Evolutionary conservation across 495 filamentous ascomycete species (phyloP), one percentile per base, ranked within the genome.

Genomic region (Viridothelium virens): DNA sequence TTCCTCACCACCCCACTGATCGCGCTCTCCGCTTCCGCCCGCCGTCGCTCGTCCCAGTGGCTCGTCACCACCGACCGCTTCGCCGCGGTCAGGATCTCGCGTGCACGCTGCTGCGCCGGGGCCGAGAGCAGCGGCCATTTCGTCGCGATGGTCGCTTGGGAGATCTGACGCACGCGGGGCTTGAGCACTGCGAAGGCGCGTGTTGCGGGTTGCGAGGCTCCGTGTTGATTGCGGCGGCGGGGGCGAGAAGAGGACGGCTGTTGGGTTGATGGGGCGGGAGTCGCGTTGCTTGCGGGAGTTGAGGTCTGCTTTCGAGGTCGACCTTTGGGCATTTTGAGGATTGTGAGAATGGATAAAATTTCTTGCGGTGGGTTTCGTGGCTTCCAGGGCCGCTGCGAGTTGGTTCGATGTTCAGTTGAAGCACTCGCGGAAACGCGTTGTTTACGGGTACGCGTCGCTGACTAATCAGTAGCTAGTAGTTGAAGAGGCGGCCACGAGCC

Each of bases 61-160:
- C 78, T 78, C 65, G 81, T 74, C 4, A 86, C 79, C 11, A 86
- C 82, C 37, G 85, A 81, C 46, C 82, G 76, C 71, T 86, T 82
- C 14, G 84, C 70, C 9, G 82, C 76, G 38, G 77, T 75, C 36
- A 88, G 79, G 67, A 87, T 73, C 64, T 80, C 78, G 48, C 77
- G 76, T 47, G 86, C 78, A 62, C 79, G 83, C 33, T 80, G 77
- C 69, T 85, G 80, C 3, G 78, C 80, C 5, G 77, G 72, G 38
- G 79, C 78, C 0, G 84, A 77, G 2, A 87, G 77, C 31, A 78
- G 77, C n/a, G 77, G 77, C 86, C 86, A 88, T 77, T 83, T 85
- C 12, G 79, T 74, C 48, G 79, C 80, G 72, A 88, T 84, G 2
- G 78, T 82, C 39, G 79, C 75, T 68, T 83, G 82, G 6, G 85